These are phyloP conservation scores for Mucor indicus DNA, from an alignment of 371 early-diverging fungal genomes.

Conservation along the genomic window DNA sequence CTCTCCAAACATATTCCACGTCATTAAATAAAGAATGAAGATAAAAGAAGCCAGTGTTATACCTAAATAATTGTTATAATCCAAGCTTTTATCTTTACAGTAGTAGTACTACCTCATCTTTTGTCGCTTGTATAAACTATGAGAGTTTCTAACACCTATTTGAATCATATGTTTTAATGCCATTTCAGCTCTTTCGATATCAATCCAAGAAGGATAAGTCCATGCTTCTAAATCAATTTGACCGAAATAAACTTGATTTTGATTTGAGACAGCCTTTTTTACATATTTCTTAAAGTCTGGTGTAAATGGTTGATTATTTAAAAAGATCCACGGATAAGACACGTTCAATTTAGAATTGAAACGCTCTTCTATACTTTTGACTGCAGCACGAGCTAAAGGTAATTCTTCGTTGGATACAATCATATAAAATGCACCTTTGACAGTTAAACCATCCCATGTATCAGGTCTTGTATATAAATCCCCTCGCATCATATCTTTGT, in stretches of 20 bases:
- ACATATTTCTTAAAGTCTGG: slow-evolving; percentile 32
- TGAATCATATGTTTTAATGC: slow-evolving; percentile 12
- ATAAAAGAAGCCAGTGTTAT: slow-evolving; percentile 84
- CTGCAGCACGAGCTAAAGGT: slow-evolving; percentile 27
- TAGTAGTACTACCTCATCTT: slow-evolving; percentile 24
- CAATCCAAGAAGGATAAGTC: slow-evolving; percentile 50
- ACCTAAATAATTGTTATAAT: too few relatives aligned
- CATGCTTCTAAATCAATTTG: slow-evolving; percentile 41
- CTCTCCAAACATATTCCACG: slow-evolving; percentile 92
- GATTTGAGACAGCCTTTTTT: slow-evolving; percentile 21
- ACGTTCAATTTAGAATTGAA: slow-evolving; percentile 29
- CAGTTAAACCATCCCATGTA: slow-evolving; percentile 20
- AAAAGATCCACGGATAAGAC: slow-evolving; percentile 51
- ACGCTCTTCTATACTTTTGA: slow-evolving; percentile 48
- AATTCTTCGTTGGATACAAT: slow-evolving; percentile 31
- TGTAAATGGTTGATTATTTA: slow-evolving; percentile 37
- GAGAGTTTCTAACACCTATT: slow-evolving; percentile 3
- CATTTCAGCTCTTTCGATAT: slow-evolving; percentile 27
- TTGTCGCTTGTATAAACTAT: slow-evolving; percentile 23
- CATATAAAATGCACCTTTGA: slow-evolving; percentile 33
- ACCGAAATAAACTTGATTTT: slow-evolving; percentile 35
- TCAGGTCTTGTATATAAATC: slow-evolving; percentile 8
- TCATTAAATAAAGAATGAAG: slow-evolving; percentile 71
- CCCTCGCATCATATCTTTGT: neutral
- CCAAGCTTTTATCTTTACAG: too few relatives aligned